Evolutionary conservation across 2,329 filamentous ascomycete genomes (phyloP).

Genomic region (Fonsecaea multimorphosa): DNA sequence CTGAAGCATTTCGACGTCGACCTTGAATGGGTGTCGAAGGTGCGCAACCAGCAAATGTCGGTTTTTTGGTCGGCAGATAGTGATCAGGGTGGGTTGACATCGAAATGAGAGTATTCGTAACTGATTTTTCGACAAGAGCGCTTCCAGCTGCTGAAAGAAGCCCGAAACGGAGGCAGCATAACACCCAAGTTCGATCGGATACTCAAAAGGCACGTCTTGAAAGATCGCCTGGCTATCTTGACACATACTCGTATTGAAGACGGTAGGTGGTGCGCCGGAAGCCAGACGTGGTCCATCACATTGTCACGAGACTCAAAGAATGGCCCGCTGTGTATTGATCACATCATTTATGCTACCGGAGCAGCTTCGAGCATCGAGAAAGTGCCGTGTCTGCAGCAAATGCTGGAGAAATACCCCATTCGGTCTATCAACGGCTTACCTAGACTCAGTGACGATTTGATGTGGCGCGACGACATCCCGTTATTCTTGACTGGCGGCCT

Average conservation of each 20-base stretch:
- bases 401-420: constrained; percentile 67
- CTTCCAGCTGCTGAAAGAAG: constrained; percentile 67
- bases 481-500: constrained; percentile 73
- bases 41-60: constrained; percentile 76
- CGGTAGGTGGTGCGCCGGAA: constrained; percentile 37
- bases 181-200: constrained; percentile 71
- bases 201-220: constrained; percentile 65
- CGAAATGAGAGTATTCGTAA: background rate
- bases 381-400: constrained; percentile 66
- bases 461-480: constrained; percentile 75
- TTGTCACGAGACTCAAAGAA: constrained; percentile 62
- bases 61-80: constrained; percentile 78
- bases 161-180: constrained; percentile 77
- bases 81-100: constrained; percentile 55
- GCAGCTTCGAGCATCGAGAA: constrained; percentile 67
- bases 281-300: constrained; percentile 53
- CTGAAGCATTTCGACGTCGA: constrained; percentile 81
- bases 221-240: constrained; percentile 61
- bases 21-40: constrained; percentile 81
- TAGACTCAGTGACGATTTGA: constrained; percentile 75
- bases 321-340: constrained; percentile 62
- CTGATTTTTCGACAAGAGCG: constrained; percentile 57
- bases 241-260: constrained; percentile 67
- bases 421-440: constrained; percentile 70
- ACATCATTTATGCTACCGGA: constrained; percentile 78